Percentiles rank a stretch among this genome's conserved stretches.
These are phyloP conservation scores for Saccharomycopsis guyanensis DNA, from an alignment of 805 yeast genomes.

Conservation along the genomic window DNA sequence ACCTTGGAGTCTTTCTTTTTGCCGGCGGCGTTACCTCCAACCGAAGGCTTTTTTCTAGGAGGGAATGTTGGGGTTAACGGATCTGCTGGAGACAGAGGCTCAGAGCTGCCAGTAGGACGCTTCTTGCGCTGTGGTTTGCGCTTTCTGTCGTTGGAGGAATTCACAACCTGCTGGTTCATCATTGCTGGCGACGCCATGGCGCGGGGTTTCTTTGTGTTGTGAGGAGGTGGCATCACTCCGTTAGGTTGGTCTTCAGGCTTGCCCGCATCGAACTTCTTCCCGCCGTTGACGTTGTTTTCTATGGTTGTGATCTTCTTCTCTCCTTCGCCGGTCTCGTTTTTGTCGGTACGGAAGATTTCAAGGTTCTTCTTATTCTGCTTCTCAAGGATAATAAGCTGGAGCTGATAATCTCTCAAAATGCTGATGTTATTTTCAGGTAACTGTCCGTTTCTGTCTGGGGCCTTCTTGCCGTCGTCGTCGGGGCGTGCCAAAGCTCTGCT, in stretches of 20 bases:
- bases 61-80: constrained; percentile 1
- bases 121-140: constrained; percentile 23
- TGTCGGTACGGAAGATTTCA: constrained; percentile 38
- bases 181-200: constrained; percentile 20
- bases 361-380: constrained; percentile 66
- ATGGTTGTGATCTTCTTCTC: neutral
- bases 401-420: constrained; percentile 77
- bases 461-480: neutral
- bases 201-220: constrained; percentile 9
- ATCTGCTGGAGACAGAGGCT: constrained; percentile 16
- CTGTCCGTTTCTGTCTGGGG: constrained; percentile 18
- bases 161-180: constrained; percentile 22
- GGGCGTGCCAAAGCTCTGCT: neutral
- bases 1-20: constrained; percentile 2
- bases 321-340: constrained; percentile 25
- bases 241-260: constrained; percentile 19
- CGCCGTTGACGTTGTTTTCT: constrained; percentile 19
- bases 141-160: constrained; percentile 22
- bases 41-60: neutral
- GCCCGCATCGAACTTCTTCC: constrained; percentile 23
- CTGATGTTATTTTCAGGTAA: constrained; percentile 27
- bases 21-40: neutral
- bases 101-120: constrained; percentile 15
- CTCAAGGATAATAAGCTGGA: constrained; percentile 67
- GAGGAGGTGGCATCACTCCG: constrained; percentile 25